Conservation (phyloP, 1,139 yeast species). For the Casaregolazyma suthepensis region DNA sequence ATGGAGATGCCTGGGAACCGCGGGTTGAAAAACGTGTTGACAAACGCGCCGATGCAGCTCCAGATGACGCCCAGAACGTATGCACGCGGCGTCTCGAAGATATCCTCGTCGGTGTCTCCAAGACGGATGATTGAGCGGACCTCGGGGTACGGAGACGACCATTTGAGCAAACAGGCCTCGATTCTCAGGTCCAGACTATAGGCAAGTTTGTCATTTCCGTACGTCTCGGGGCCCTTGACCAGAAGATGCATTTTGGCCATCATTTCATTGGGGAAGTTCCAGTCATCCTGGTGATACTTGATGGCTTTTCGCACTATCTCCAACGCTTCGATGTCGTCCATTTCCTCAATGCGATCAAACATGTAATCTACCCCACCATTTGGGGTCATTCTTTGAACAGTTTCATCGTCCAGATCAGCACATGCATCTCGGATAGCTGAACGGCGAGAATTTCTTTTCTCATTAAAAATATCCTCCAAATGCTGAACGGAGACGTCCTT, state of each 20-base stretch:
- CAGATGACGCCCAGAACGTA: constrained; percentile 52
- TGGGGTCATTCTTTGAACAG: neutral
- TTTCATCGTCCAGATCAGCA: neutral
- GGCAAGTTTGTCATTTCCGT: constrained; percentile 5
- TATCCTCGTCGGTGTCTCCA: constrained; percentile 43
- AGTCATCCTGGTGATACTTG: constrained; percentile 42
- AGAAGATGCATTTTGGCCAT: constrained; percentile 29
- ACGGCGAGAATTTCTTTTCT: neutral
- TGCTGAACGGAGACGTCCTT: neutral
- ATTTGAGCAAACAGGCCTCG: constrained; percentile 40
- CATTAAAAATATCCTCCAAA: neutral
- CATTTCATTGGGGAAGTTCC: constrained; percentile 42
- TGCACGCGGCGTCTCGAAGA: constrained; percentile 53
- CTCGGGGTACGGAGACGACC: constrained; percentile 53
- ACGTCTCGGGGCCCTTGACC: constrained; percentile 17
- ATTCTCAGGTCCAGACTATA: constrained; percentile 32
- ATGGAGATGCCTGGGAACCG: constrained; percentile 50
- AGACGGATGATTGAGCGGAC: constrained; percentile 55
- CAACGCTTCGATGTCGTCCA: constrained; percentile 40
- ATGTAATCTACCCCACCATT: constrained; percentile 27
- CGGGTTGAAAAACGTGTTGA: constrained; percentile 53
- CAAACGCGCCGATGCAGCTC: constrained; percentile 49
- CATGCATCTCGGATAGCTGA: neutral
- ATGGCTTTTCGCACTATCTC: constrained; percentile 37
- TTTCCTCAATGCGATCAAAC: constrained; percentile 35